Conservation (phyloP, 805 yeast genomes). For the Candida ponderosae region DNA sequence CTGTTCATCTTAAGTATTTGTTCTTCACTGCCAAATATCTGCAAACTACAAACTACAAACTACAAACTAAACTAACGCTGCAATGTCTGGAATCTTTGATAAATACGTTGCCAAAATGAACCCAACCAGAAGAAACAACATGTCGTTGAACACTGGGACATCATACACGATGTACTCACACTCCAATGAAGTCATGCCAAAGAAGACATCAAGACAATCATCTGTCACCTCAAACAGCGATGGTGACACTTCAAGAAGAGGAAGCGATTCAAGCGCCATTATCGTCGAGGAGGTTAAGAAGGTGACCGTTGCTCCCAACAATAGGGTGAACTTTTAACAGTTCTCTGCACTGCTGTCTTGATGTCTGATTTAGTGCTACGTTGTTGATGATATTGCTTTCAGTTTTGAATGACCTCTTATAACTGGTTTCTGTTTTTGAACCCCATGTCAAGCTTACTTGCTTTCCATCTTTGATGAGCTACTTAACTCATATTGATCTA, state of each 20-base stretch:
- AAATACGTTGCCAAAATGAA: conserved; percentile 18
- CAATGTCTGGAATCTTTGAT: conserved; percentile 23
- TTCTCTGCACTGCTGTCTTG: too few species aligned
- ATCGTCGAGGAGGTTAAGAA: conserved; percentile 4
- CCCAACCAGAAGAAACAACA: conserved; percentile 11
- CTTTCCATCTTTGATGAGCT: too few species aligned
- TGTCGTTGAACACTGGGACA: conserved; percentile 12
- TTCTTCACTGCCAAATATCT: too few species aligned
- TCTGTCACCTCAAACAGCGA: conserved; percentile 6
- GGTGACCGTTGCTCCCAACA: conserved; percentile 12
- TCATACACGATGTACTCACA: background rate
- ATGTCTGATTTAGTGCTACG: too few species aligned
- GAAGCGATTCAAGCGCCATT: conserved; percentile 4
- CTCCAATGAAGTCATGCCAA: conserved; percentile 11
- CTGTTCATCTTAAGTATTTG: background rate
- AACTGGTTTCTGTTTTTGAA: too few species aligned
- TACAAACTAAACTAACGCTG: conserved; percentile 2
- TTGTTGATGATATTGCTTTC: too few species aligned
- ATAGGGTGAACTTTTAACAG: conserved; percentile 1
- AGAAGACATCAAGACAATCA: conserved; percentile 12
- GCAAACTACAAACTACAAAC: background rate
- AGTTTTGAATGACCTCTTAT: too few species aligned
- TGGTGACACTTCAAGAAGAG: conserved; percentile 1
- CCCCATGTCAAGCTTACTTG: too few species aligned
- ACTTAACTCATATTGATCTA: too few species aligned